Evolutionary conservation across 2,329 filamentous ascomycete genomes (phyloP).

Genomic region (Ophiostoma piceae): DNA sequence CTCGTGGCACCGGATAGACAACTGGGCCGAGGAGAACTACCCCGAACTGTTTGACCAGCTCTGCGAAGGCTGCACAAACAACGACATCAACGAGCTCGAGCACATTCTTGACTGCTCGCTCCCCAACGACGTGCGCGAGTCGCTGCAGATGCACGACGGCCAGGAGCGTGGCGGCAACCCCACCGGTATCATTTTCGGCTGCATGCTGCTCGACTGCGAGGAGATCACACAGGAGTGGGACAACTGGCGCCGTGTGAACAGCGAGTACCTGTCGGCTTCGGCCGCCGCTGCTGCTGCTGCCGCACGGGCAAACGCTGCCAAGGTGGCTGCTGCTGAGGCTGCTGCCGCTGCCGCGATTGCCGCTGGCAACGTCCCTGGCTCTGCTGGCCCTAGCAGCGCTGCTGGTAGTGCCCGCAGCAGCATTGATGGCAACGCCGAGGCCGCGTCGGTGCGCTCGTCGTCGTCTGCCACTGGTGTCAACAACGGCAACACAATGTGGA

Average conservation of each 20-base stretch:
- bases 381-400: conserved; percentile 62
- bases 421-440: conserved; percentile 52
- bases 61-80: conserved; percentile 83
- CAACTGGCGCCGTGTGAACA: conserved; percentile 90
- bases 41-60: conserved; percentile 90
- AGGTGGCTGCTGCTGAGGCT: conserved; percentile 35
- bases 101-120: conserved; percentile 92
- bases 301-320: conserved; percentile 52
- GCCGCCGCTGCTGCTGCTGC: conserved; percentile 59
- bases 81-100: conserved; percentile 95
- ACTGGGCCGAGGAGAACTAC: conserved; percentile 92
- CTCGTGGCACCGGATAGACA: conserved; percentile 91
- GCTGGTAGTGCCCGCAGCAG: conserved; percentile 62
- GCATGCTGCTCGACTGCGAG: conserved; percentile 95
- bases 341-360: conserved; percentile 50
- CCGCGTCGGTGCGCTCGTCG: conserved; percentile 37
- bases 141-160: conserved; percentile 86
- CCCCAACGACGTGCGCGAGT: conserved; percentile 89
- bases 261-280: conserved; percentile 67
- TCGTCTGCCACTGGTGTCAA: conserved; percentile 27
- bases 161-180: conserved; percentile 89
- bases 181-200: conserved; percentile 86
- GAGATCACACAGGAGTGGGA: conserved; percentile 98
- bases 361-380: conserved; percentile 35
- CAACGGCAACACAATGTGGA: conserved; percentile 60